A percentile compares a stretch with the other conserved stretches of the same genome.
Evolutionary conservation across 768 basidiomycete genomes (phyloP).

Genomic region (Agrocybe pediades): DNA sequence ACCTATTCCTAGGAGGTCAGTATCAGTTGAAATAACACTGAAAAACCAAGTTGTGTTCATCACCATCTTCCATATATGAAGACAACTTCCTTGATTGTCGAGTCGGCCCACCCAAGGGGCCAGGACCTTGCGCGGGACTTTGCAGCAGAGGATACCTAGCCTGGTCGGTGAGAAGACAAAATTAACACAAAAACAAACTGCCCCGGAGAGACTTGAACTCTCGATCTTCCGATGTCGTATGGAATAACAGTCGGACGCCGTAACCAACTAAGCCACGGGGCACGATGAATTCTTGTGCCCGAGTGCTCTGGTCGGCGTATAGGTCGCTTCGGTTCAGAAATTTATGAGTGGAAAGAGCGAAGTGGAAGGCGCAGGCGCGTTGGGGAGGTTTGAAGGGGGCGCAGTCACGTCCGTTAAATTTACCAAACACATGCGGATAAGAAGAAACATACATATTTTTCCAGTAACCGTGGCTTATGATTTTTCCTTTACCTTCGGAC

Average conservation of each 20-base stretch:
- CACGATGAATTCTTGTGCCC: constrained; percentile 1
- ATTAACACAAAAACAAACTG: constrained; percentile 9
- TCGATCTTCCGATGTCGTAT: constrained; percentile 23
- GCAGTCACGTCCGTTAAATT: too few species aligned
- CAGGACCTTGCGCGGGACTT: too few species aligned
- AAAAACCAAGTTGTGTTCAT: not conserved
- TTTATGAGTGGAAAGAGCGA: too few species aligned
- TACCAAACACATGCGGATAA: too few species aligned
- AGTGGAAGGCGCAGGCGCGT: too few species aligned
- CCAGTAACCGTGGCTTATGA: too few species aligned
- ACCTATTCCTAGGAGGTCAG: constrained; percentile 12
- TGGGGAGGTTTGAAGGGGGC: too few species aligned
- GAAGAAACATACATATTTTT: too few species aligned
- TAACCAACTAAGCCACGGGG: constrained; percentile 27
- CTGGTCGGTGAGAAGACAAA: not conserved
- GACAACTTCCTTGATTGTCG: too few species aligned
- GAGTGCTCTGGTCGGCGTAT: not conserved
- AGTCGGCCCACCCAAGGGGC: too few species aligned
- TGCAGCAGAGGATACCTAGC: too few species aligned
- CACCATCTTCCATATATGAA: not conserved
- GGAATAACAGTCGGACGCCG: constrained; percentile 26
- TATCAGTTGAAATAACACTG: not conserved
- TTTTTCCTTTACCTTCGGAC: too few species aligned
- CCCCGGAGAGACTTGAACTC: constrained; percentile 28
- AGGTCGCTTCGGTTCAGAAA: not conserved